Percentiles rank a stretch among this genome's conserved stretches.
Evolutionary conservation across 768 basidiomycete genomes (phyloP).

Genomic region (Fomitopsis serialis): DNA sequence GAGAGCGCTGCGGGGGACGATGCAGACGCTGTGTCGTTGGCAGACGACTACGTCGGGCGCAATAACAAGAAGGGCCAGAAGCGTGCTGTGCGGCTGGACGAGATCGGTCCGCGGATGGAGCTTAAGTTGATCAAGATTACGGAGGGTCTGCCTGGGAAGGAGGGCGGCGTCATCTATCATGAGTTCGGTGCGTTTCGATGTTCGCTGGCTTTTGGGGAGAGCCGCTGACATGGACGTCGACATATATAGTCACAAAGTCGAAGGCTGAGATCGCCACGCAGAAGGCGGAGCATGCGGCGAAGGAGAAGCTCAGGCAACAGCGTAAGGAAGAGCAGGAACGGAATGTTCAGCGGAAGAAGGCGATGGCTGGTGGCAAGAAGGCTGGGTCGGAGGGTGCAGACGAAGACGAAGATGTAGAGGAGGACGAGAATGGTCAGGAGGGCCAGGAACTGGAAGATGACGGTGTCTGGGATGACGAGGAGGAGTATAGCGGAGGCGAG

Average conservation of each 20-base stretch:
- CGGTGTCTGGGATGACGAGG: slow-evolving; percentile 33
- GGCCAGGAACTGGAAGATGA: slow-evolving; percentile 33
- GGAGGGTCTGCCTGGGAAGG: slow-evolving; percentile 90
- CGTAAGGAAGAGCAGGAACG: slow-evolving; percentile 86
- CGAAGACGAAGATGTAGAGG: slow-evolving; percentile 34
- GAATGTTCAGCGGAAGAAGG: slow-evolving; percentile 85
- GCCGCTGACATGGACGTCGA: not conserved
- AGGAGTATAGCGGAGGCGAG: slow-evolving; percentile 50
- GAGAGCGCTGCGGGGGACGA: slow-evolving; percentile 85
- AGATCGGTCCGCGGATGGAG: slow-evolving; percentile 95
- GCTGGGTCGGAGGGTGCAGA: slow-evolving; percentile 32
- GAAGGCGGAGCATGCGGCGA: slow-evolving; percentile 71
- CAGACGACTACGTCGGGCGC: slow-evolving; percentile 90
- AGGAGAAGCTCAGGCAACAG: slow-evolving; percentile 69
- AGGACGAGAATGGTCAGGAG: slow-evolving; percentile 43
- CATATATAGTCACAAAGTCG: slow-evolving; percentile 77
- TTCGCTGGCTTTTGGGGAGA: slow-evolving; percentile 1
- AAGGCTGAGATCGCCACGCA: slow-evolving; percentile 66
- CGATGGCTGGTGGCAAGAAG: slow-evolving; percentile 27
- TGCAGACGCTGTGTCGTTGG: slow-evolving; percentile 73
- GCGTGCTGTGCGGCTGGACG: slow-evolving; percentile 87
- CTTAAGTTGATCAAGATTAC: slow-evolving; percentile 88
- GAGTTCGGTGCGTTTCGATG: slow-evolving; percentile 67
- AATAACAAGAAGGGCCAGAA: slow-evolving; percentile 91
- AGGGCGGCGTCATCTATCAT: slow-evolving; percentile 91